phyloP scores from a whole-genome alignment of 2,329 filamentous ascomycete species.

The Botrytis squamosa region DNA sequence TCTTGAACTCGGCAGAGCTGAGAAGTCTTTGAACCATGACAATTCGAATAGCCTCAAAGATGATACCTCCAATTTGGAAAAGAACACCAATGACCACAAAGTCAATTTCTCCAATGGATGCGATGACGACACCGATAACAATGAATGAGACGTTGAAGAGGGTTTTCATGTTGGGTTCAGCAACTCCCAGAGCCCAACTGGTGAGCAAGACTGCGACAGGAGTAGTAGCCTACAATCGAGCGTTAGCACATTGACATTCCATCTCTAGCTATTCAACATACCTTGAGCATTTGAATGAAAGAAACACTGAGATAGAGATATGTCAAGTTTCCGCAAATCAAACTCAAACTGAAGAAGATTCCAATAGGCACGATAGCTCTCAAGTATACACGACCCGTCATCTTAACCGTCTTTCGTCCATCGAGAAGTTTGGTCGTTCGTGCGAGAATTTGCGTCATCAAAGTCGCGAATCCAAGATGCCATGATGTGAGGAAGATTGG shows the following conservation, averaged over 20 bases:
- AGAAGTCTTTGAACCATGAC: slow-evolving; percentile 83
- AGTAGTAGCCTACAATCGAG: slow-evolving; percentile 70
- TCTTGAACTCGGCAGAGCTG: slow-evolving; percentile 83
- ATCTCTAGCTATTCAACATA: slow-evolving; percentile 39
- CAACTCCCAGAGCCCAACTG: slow-evolving; percentile 81
- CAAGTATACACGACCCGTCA: slow-evolving; percentile 91
- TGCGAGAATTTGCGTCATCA: slow-evolving; percentile 92
- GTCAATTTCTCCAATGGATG: slow-evolving; percentile 92
- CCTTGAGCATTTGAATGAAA: slow-evolving; percentile 99
- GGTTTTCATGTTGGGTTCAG: slow-evolving; percentile 76
- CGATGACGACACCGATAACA: slow-evolving; percentile 90
- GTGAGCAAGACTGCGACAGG: slow-evolving; percentile 89
- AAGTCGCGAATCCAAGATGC: slow-evolving; percentile 87
- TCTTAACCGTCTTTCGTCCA: slow-evolving; percentile 92
- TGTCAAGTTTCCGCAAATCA: slow-evolving; percentile 95
- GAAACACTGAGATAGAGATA: slow-evolving; percentile 94
- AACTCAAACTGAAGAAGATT: slow-evolving; percentile 89
- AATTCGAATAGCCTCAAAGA: slow-evolving; percentile 79
- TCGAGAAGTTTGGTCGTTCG: slow-evolving; percentile 88
- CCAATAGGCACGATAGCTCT: slow-evolving; percentile 93
- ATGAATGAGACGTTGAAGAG: slow-evolving; percentile 94
- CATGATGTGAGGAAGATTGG: slow-evolving; percentile 90
- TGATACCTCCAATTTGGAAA: slow-evolving; percentile 74
- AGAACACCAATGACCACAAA: slow-evolving; percentile 80
- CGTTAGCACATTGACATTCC: slow-evolving; percentile 19